These are phyloP conservation scores for Cryptococcus depauperatus DNA, from an alignment of 1,284 basidiomycete species.

Conservation along the genomic window DNA sequence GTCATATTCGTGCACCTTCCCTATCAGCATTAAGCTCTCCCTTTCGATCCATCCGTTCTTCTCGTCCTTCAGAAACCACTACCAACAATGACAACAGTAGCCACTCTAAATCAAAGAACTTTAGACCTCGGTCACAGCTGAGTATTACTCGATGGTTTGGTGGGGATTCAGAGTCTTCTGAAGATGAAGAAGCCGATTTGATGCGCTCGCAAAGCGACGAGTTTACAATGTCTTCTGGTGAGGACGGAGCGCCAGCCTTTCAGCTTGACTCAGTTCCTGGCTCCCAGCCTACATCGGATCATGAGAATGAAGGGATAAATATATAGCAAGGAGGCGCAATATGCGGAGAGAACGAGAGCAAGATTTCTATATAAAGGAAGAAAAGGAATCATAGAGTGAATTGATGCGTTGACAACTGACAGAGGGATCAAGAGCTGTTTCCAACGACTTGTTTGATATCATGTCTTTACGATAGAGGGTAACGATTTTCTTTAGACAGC, in stretches of 20 bases:
- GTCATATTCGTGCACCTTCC: constrained; percentile 30
- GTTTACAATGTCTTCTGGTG: constrained; percentile 8
- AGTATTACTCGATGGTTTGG: constrained; percentile 34
- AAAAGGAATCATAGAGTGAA: constrained; percentile 15
- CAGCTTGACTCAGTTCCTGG: background rate
- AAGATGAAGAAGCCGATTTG: constrained; percentile 11
- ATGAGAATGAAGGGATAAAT: background rate
- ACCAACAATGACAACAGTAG: background rate
- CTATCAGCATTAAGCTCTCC: constrained; percentile 24
- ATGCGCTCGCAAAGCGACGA: constrained; percentile 2
- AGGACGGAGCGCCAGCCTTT: constrained; percentile 8
- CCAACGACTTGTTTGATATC: too few species aligned
- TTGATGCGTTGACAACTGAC: constrained; percentile 3
- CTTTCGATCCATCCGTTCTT: constrained; percentile 17
- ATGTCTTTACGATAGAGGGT: too few species aligned
- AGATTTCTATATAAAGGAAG: constrained; percentile 15
- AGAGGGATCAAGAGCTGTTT: too few species aligned
- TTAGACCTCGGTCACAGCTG: constrained; percentile 19
- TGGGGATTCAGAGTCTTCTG: constrained; percentile 15
- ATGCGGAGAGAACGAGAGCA: constrained; percentile 3
- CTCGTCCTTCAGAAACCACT: constrained; percentile 1
- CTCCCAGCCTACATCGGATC: constrained; percentile 1
- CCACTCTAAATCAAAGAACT: background rate
- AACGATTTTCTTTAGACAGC: too few species aligned
- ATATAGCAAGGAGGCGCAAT: background rate